Percentiles rank a stretch among this genome's conserved stretches.
phyloP scores from a whole-genome alignment of 2,329 filamentous ascomycete species.

The Allantophomopsis lycopodina region DNA sequence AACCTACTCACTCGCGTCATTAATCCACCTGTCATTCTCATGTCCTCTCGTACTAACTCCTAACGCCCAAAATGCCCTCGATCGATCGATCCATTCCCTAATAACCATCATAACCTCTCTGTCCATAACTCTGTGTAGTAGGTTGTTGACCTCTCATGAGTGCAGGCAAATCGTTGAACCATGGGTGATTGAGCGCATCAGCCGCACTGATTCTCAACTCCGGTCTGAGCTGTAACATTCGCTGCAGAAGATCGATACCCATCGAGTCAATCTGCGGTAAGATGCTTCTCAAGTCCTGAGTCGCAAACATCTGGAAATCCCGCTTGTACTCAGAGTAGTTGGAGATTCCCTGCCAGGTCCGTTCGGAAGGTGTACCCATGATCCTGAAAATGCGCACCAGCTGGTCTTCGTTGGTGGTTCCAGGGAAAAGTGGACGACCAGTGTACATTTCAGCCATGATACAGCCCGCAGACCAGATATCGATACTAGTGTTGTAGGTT shows the following conservation, averaged over 20 bases:
- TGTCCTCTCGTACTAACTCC: no score
- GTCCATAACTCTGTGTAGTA: no score
- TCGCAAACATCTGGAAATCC: conserved; percentile 87
- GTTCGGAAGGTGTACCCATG: conserved; percentile 94
- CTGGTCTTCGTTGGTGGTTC: conserved; percentile 97
- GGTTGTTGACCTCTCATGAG: not conserved
- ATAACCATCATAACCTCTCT: no score
- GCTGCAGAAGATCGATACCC: conserved; percentile 74
- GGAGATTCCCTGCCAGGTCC: conserved; percentile 89
- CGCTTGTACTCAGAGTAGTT: conserved; percentile 96
- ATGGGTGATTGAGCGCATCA: conserved; percentile 78
- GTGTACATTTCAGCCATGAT: conserved; percentile 99
- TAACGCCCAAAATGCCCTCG: no score
- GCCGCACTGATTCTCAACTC: conserved; percentile 82
- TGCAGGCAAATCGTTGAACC: conserved; percentile 62
- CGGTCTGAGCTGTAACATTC: conserved; percentile 85
- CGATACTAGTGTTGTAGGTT: conserved; percentile 99
- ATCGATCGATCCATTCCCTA: no score
- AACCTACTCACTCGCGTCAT: no score
- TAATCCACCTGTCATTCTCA: no score
- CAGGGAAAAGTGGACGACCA: conserved; percentile 85
- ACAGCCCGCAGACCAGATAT: conserved; percentile 97
- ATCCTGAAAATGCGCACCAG: conserved; percentile 94
- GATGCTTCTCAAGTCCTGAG: conserved; percentile 77
- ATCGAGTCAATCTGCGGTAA: conserved; percentile 80